Conservation (phyloP, 164 flowering plant genomes). For the Taxillus chinensis region DNA sequence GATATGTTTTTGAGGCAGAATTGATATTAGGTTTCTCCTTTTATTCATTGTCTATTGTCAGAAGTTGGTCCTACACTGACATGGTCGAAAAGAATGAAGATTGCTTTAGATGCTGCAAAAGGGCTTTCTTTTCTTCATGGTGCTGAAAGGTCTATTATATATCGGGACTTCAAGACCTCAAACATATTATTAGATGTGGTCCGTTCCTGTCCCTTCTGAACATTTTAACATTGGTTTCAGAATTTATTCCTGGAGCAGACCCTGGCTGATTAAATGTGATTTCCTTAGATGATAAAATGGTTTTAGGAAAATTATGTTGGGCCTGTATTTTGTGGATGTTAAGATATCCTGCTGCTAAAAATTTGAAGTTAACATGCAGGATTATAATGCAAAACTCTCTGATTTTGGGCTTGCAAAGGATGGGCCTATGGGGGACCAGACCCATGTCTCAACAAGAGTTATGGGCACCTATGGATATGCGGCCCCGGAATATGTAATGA, state of each 20-base stretch:
- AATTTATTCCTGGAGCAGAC: too few relatives aligned
- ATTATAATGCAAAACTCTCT: slow-evolving; percentile 83
- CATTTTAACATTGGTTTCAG: too few relatives aligned
- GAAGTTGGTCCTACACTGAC: slow-evolving; percentile 63
- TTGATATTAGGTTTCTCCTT: too few relatives aligned
- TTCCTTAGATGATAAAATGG: too few relatives aligned
- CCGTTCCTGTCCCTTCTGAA: slow-evolving; percentile 11
- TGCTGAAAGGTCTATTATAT: slow-evolving; percentile 71
- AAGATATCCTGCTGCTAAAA: too few relatives aligned
- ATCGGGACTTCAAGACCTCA: slow-evolving; percentile 93
- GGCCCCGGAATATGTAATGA: slow-evolving; percentile 92
- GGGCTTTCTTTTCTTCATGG: slow-evolving; percentile 95
- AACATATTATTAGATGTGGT: slow-evolving; percentile 84
- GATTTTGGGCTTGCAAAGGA: slow-evolving; percentile 97
- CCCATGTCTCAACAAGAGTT: slow-evolving; percentile 92
- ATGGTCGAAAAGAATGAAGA: slow-evolving; percentile 83
- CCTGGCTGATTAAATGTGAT: too few relatives aligned
- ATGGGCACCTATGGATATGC: slow-evolving; percentile 99
- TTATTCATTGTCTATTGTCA: slow-evolving; percentile 11
- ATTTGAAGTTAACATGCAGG: slow-evolving; percentile 28
- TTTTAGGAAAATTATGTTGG: too few relatives aligned
- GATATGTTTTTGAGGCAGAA: too few relatives aligned
- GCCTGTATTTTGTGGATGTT: too few relatives aligned
- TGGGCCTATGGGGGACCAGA: slow-evolving; percentile 95
- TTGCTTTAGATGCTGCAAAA: slow-evolving; percentile 84